phyloP scores from a whole-genome alignment of 2,329 filamentous ascomycete genomes.

The Ophiocordyceps camponoti-leonardi region DNA sequence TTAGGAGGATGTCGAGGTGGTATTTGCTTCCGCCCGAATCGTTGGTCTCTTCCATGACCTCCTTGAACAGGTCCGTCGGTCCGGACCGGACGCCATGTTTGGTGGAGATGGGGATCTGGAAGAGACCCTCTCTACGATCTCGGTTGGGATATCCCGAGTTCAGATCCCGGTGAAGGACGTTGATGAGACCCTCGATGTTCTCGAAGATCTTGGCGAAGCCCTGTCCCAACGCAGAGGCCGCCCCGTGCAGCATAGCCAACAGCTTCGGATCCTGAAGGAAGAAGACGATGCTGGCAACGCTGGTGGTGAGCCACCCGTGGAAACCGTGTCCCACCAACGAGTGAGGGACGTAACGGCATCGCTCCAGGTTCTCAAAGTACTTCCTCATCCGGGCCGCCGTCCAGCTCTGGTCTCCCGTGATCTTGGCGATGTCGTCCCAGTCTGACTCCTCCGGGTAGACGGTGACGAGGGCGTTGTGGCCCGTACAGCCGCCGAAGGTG shows the following conservation, averaged over 20 bases:
- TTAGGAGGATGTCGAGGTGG: slow-evolving; percentile 7
- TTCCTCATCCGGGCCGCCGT: slow-evolving; percentile 38
- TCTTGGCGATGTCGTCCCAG: slow-evolving; percentile 35
- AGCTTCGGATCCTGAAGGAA: slow-evolving; percentile 34
- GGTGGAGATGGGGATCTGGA: slow-evolving; percentile 27
- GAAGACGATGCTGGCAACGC: slow-evolving; percentile 30
- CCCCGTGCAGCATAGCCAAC: slow-evolving; percentile 11
- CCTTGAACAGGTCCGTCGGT: slow-evolving; percentile 28
- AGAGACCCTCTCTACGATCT: slow-evolving; percentile 26
- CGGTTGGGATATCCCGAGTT: slow-evolving; percentile 27
- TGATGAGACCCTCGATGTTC: slow-evolving; percentile 10
- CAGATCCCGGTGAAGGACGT: slow-evolving; percentile 28
- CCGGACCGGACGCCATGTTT: slow-evolving; percentile 23
- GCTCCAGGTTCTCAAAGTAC: slow-evolving; percentile 40
- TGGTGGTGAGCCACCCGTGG: slow-evolving; percentile 37
- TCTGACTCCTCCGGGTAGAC: slow-evolving; percentile 41
- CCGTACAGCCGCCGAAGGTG: slow-evolving; percentile 31
- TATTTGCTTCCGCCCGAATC: slow-evolving; percentile 1
- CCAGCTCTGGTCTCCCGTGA: slow-evolving; percentile 47
- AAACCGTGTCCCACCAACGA: slow-evolving; percentile 33
- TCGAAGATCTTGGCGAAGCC: slow-evolving; percentile 5
- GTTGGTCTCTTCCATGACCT: slow-evolving; percentile 7
- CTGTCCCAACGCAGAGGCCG: slow-evolving; percentile 13
- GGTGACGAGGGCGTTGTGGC: slow-evolving; percentile 43
- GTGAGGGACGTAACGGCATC: slow-evolving; percentile 26